Evolutionary conservation across 2,329 filamentous ascomycete genomes (phyloP).

Genomic region (Lithohypha guttulata): DNA sequence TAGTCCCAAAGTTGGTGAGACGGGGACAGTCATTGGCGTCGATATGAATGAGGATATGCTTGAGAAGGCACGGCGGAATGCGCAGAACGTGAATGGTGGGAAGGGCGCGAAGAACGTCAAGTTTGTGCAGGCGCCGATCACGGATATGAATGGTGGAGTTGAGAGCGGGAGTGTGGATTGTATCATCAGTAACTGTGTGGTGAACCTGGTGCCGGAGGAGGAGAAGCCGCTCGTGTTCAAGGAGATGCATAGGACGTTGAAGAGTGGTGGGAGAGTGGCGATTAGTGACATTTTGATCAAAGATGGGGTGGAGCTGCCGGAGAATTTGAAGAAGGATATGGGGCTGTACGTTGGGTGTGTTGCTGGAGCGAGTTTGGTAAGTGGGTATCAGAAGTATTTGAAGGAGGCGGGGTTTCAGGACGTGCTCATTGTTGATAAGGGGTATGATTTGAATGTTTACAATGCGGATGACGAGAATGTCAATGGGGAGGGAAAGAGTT

Average conservation of each 20-base stretch:
- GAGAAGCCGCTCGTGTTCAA: slow-evolving; percentile 46
- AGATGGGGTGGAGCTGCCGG: slow-evolving; percentile 33
- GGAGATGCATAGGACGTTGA: slow-evolving; percentile 50
- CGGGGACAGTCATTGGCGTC: slow-evolving; percentile 44
- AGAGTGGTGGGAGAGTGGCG: slow-evolving; percentile 47
- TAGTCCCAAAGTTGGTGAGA: slow-evolving; percentile 38
- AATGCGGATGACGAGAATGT: slow-evolving; percentile 5
- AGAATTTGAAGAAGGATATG: slow-evolving; percentile 39
- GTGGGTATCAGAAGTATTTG: slow-evolving; percentile 44
- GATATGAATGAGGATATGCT: slow-evolving; percentile 55
- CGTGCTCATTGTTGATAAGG: slow-evolving; percentile 36
- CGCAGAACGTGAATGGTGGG: slow-evolving; percentile 23
- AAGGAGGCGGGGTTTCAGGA: slow-evolving; percentile 41
- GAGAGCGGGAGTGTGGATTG: slow-evolving; percentile 37
- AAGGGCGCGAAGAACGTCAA: slow-evolving; percentile 33
- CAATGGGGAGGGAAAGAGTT: slow-evolving; percentile 14
- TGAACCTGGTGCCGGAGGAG: slow-evolving; percentile 45
- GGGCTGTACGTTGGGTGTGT: slow-evolving; percentile 52
- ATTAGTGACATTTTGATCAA: slow-evolving; percentile 47
- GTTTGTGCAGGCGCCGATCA: slow-evolving; percentile 45
- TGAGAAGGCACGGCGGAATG: slow-evolving; percentile 38
- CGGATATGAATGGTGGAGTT: slow-evolving; percentile 33
- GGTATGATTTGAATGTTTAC: slow-evolving; percentile 30
- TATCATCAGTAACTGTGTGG: slow-evolving; percentile 54
- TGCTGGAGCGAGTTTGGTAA: slow-evolving; percentile 44